Percentiles rank a stretch among this genome's conserved stretches.
These are phyloP conservation scores for Friedmanniomyces endolithicus DNA, from an alignment of 495 filamentous ascomycete genomes.

Conservation along the genomic window DNA sequence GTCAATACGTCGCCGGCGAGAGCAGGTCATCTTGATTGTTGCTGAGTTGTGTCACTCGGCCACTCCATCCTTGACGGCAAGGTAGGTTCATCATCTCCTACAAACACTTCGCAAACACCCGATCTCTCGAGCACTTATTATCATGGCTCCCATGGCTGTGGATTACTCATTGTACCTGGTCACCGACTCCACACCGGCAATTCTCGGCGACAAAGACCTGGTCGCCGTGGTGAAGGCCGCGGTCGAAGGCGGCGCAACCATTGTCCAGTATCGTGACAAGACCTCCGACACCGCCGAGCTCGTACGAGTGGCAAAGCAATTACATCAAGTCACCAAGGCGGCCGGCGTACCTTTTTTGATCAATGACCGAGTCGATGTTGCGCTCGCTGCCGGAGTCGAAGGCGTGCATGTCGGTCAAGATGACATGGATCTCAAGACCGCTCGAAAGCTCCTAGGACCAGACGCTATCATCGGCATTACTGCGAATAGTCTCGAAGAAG, in stretches of 20 bases:
- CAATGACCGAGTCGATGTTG: conserved; percentile 92
- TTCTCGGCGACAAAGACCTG: conserved; percentile 60
- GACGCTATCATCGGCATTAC: conserved; percentile 62
- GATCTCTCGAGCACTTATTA: background rate
- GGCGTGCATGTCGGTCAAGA: conserved; percentile 92
- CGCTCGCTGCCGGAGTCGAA: conserved; percentile 70
- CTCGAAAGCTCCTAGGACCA: conserved; percentile 59
- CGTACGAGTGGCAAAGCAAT: conserved; percentile 52
- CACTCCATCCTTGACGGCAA: background rate
- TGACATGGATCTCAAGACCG: conserved; percentile 63
- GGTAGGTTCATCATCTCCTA: background rate
- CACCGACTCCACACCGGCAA: conserved; percentile 74
- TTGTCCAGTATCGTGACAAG: conserved; percentile 89
- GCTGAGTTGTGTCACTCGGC: too few species aligned
- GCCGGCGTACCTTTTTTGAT: conserved; percentile 72
- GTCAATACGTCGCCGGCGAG: too few species aligned
- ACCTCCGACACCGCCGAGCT: conserved; percentile 61
- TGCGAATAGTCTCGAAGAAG: conserved; percentile 55
- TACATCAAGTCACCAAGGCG: conserved; percentile 56
- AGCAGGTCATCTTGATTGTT: too few species aligned
- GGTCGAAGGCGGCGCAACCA: conserved; percentile 66
- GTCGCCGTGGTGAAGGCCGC: conserved; percentile 63
- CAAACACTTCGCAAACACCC: background rate
- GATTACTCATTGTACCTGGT: conserved; percentile 74
- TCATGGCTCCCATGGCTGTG: background rate